Conservation (phyloP, 495 filamentous ascomycete genomes). For the Aspergillus heteromorphus region DNA sequence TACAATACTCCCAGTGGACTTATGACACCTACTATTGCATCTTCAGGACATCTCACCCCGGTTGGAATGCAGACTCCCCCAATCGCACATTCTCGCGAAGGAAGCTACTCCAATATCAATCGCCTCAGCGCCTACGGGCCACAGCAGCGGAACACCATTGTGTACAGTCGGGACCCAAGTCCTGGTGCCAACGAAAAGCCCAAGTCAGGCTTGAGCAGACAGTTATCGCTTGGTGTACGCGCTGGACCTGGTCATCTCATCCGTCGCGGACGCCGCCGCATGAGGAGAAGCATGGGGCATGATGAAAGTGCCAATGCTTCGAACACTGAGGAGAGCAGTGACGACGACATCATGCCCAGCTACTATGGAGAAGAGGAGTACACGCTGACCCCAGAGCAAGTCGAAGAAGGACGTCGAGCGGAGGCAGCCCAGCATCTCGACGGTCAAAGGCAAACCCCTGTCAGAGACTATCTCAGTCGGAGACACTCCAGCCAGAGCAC, state of each 20-base stretch:
- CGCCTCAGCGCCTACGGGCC: slow-evolving; percentile 41
- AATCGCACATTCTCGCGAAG: slow-evolving; percentile 32
- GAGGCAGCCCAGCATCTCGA: slow-evolving; percentile 17
- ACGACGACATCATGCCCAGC: slow-evolving; percentile 40
- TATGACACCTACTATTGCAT: slow-evolving; percentile 32
- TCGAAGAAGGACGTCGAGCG: slow-evolving; percentile 26
- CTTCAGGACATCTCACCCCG: slow-evolving; percentile 39
- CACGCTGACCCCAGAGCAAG: slow-evolving; percentile 31
- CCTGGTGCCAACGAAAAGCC: slow-evolving; percentile 29
- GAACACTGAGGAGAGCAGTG: slow-evolving; percentile 39
- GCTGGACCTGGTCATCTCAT: slow-evolving; percentile 36
- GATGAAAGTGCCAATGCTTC: slow-evolving; percentile 25
- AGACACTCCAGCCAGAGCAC: slow-evolving; percentile 30
- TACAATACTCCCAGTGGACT: slow-evolving; percentile 39
- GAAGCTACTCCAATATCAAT: slow-evolving; percentile 50
- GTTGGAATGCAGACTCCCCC: slow-evolving; percentile 36
- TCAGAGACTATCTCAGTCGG: slow-evolving; percentile 13
- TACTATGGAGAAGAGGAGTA: slow-evolving; percentile 43
- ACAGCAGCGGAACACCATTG: slow-evolving; percentile 43
- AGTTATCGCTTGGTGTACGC: slow-evolving; percentile 32
- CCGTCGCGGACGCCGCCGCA: slow-evolving; percentile 27
- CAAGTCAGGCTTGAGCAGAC: slow-evolving; percentile 34
- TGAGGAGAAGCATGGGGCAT: slow-evolving; percentile 24
- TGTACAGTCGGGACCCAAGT: slow-evolving; percentile 43
- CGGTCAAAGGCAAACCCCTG: slow-evolving; percentile 1